Evolutionary conservation across 139 green algal genomes (phyloP).

Genomic region (Auxenochlorella pyrenoidosa): DNA sequence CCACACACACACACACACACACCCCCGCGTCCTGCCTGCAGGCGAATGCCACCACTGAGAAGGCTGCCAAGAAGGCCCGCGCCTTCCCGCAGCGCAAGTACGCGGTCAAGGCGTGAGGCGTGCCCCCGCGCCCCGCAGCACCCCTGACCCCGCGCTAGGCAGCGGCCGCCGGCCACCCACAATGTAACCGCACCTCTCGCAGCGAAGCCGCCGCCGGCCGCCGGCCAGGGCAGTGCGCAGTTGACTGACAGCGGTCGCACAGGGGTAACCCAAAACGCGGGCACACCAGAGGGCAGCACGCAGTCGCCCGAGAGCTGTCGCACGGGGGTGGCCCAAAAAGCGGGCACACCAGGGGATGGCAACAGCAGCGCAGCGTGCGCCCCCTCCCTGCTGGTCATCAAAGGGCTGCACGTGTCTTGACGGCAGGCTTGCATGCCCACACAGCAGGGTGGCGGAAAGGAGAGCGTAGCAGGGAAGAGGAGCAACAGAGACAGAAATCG

Average conservation of each 20-base stretch:
- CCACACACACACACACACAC: neutral
- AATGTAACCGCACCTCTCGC: neutral
- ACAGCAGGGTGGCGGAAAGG: too few species aligned
- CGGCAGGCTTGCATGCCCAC: too few species aligned
- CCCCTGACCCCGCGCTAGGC: neutral
- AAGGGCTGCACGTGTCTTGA: too few species aligned
- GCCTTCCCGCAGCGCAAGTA: conserved; percentile 96
- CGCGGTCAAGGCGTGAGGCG: conserved; percentile 89
- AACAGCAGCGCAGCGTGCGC: too few species aligned
- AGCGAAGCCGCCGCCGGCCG: too few species aligned
- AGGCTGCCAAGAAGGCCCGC: conserved; percentile 82
- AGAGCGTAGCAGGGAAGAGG: too few species aligned
- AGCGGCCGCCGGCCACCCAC: conserved; percentile 4
- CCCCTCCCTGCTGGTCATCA: too few species aligned
- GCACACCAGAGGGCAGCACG: too few species aligned
- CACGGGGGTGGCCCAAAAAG: too few species aligned
- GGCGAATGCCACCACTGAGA: conserved; percentile 80
- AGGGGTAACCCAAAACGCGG: neutral
- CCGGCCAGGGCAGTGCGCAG: neutral
- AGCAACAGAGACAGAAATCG: neutral
- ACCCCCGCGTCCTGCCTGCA: conserved; percentile 38
- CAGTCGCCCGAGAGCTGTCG: too few species aligned
- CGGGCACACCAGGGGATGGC: too few species aligned
- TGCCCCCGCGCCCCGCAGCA: neutral
- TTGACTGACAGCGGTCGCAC: neutral